Percentiles rank a stretch among this genome's conserved stretches.
Evolutionary conservation across 108 stramenopile genomes (phyloP).

Genomic region (Schizochytrium sp.): DNA sequence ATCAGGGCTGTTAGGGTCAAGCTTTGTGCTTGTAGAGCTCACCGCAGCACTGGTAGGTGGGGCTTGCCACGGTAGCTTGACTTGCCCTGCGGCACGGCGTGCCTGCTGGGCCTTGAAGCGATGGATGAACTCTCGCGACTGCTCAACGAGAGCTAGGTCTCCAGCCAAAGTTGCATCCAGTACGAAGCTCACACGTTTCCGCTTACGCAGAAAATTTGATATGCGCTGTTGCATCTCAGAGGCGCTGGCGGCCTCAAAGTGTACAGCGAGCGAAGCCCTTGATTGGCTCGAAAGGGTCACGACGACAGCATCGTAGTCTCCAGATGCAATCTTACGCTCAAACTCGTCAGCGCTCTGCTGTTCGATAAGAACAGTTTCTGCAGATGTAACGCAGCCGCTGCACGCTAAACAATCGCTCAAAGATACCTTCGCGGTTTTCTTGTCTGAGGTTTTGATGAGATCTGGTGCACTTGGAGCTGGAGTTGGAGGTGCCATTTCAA

Average conservation of each 20-base stretch:
- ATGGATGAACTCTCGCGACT: conserved; percentile 69
- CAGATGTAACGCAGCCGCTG: conserved; percentile 97
- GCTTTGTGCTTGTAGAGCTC: conserved; percentile 34
- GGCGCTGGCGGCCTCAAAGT: background rate
- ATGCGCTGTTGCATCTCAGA: conserved; percentile 63
- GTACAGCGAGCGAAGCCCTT: background rate
- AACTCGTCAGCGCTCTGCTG: conserved; percentile 77
- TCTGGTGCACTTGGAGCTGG: conserved; percentile 64
- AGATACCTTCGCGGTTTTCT: conserved; percentile 77
- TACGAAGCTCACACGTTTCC: conserved; percentile 67
- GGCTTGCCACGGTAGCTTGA: conserved; percentile 49
- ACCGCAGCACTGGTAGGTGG: conserved; percentile 54
- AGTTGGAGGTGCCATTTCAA: conserved; percentile 47
- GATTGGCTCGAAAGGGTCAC: conserved; percentile 44
- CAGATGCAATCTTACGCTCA: background rate
- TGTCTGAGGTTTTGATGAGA: conserved; percentile 70
- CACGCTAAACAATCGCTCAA: conserved; percentile 98
- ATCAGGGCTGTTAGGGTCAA: conserved; percentile 32
- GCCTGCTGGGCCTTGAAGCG: conserved; percentile 40
- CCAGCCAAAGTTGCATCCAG: conserved; percentile 67
- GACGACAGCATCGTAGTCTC: background rate
- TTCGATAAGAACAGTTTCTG: conserved; percentile 94
- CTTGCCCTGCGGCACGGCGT: background rate
- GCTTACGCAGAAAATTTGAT: conserved; percentile 62
- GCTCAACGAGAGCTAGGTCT: conserved; percentile 70